phyloP scores from a whole-genome alignment of 2,329 filamentous ascomycete genomes.

The Zymoseptoria brevis region DNA sequence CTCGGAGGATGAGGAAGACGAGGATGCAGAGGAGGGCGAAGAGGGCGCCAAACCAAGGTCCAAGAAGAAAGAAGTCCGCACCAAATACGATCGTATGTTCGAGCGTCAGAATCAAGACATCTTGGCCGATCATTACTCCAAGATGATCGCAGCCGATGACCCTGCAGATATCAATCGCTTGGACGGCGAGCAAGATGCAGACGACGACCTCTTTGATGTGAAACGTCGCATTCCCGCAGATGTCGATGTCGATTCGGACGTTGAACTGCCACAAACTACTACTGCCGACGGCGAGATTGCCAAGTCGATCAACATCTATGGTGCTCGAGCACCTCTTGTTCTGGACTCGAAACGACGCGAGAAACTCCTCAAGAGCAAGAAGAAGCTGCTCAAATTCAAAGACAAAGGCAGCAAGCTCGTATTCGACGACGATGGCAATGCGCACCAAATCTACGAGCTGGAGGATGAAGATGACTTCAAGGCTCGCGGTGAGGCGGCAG shows the following conservation, averaged over 20 bases:
- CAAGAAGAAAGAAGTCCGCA: conserved; percentile 65
- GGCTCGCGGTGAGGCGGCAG: conserved; percentile 64
- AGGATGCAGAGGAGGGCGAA: conserved; percentile 47
- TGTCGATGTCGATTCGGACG: conserved; percentile 29
- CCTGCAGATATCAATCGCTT: conserved; percentile 30
- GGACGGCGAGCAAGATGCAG: conserved; percentile 32
- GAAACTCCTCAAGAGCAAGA: conserved; percentile 90
- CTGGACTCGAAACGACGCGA: conserved; percentile 93
- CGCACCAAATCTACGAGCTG: conserved; percentile 81
- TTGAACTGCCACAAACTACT: conserved; percentile 36
- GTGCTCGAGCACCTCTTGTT: conserved; percentile 61
- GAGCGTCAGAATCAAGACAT: conserved; percentile 94
- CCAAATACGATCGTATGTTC: conserved; percentile 97
- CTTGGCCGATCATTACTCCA: conserved; percentile 85
- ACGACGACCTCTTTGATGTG: conserved; percentile 77
- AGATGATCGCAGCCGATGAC: conserved; percentile 62
- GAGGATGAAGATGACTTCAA: conserved; percentile 76
- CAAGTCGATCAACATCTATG: conserved; percentile 55
- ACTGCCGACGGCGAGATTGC: conserved; percentile 45
- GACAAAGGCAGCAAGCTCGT: conserved; percentile 77
- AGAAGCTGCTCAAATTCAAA: conserved; percentile 88
- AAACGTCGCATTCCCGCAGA: conserved; percentile 77
- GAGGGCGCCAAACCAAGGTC: conserved; percentile 39
- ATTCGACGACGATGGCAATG: conserved; percentile 84
- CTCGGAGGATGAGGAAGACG: conserved; percentile 54